Conservation (phyloP, 179 eudicot species). For the Dionaea muscipula region DNA sequence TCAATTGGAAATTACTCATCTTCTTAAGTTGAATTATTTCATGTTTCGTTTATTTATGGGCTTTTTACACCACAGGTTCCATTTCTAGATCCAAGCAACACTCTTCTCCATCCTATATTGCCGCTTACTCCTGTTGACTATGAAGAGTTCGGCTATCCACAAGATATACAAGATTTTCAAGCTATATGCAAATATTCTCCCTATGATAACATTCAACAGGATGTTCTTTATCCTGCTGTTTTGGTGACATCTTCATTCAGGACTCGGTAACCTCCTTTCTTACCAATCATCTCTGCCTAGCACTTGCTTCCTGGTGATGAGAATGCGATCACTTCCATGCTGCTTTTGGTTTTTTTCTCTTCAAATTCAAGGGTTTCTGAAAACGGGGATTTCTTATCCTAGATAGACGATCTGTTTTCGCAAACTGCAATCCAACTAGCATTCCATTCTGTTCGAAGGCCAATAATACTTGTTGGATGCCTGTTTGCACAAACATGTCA, state of each 20-base stretch:
- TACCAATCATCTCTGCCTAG: too few relatives aligned
- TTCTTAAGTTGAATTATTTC: background rate
- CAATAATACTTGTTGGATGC: too few relatives aligned
- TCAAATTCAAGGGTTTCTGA: too few relatives aligned
- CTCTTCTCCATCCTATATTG: constrained; percentile 68
- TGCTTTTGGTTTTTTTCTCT: too few relatives aligned
- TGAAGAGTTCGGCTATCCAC: constrained; percentile 90
- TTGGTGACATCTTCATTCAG: constrained; percentile 69
- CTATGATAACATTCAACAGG: constrained; percentile 65
- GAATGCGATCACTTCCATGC: too few relatives aligned
- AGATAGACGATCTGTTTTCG: too few relatives aligned
- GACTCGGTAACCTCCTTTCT: constrained; percentile 41
- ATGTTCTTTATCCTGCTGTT: constrained; percentile 64
- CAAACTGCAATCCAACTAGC: too few relatives aligned
- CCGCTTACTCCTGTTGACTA: constrained; percentile 71
- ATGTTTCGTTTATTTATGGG: background rate
- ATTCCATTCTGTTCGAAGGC: too few relatives aligned
- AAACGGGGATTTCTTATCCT: too few relatives aligned
- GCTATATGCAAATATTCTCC: constrained; percentile 73
- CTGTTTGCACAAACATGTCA: too few relatives aligned
- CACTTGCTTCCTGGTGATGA: too few relatives aligned
- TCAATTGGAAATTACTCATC: background rate
- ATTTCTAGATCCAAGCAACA: constrained; percentile 72
- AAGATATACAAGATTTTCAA: constrained; percentile 61
- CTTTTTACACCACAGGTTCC: constrained; percentile 48